Base-by-base conservation (phyloP, 2,329 filamentous ascomycete species). In the Verticillium nubilum region DNA sequence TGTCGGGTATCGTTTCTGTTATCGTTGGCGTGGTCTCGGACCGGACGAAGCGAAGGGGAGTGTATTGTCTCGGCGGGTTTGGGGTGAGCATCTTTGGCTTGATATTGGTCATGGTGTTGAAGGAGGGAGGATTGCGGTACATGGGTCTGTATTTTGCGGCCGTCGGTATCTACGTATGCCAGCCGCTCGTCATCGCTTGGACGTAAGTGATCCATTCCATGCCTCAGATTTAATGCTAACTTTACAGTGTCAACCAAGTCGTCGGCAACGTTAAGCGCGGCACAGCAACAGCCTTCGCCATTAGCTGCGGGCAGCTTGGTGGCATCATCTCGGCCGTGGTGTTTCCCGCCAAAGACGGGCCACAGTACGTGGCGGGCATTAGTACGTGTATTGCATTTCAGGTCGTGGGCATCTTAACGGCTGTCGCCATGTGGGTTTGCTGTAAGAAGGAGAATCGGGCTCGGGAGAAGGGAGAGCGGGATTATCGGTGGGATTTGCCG, bases 181-280 rank as follows among this genome's bases (percentile, higher is more conserved):
- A 71, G 54, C 70, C 71, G 9, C 60, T 73, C 2, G 64, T 64
- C n/a, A 66, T 80, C 29, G 74, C 73, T 6, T 81, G 78, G 78
- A 72, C 79, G 17, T 72, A 72, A 64, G 62, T 63, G 15, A 4
- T 9, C 2, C 23, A 1, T 26, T 25, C 10, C 54, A 4, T 29
- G 3, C 9, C 13, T 17, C 17, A 13, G 2, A 15, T 5, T 15
- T 31, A 25, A 55, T 9, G 23, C 9, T 33, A 19, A 23, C 42
- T 15, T 12, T 9, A 23, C 54, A 62, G 62, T 25, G 59, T 65
- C 42, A 77, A 81, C 69, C 80, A 82, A 62, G 68, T 80, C 3
- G 74, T 78, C 15, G 76, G 75, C 7, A 77, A 73, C 57, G 77
- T 76, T 50, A 82, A 81, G 65, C 73, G 75, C 57, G 76, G 78